These are phyloP conservation scores for Cutaneotrichosporon sp. DNA, from an alignment of 1,284 basidiomycete species.

Conservation along the genomic window DNA sequence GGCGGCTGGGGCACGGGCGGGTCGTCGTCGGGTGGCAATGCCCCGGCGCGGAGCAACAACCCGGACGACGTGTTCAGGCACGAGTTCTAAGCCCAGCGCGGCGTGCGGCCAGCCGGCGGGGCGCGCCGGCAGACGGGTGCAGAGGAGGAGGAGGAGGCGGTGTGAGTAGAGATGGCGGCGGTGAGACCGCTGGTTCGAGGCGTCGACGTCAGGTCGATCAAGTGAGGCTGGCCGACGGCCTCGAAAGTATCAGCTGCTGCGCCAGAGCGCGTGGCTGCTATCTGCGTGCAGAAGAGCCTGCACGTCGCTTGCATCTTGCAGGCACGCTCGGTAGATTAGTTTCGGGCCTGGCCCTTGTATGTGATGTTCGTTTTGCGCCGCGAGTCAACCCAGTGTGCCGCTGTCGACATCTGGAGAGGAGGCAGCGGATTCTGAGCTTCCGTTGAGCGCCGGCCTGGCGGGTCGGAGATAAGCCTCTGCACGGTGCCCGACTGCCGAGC, in stretches of 20 bases:
- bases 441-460: no score
- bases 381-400: neutral
- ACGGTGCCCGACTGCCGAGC: no score
- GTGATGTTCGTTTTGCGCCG: neutral
- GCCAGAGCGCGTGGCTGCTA: neutral
- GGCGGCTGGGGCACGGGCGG: neutral
- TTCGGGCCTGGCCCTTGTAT: neutral
- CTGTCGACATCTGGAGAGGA: neutral
- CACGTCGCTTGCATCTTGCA: neutral
- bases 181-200: neutral
- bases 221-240: neutral
- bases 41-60: constrained; percentile 12
- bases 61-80: constrained; percentile 41
- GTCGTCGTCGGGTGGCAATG: neutral
- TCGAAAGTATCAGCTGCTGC: neutral
- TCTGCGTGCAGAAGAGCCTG: neutral
- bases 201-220: neutral
- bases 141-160: neutral
- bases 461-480: no score
- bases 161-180: neutral
- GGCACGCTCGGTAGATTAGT: neutral
- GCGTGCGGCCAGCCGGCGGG: no score
- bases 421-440: neutral
- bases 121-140: no score
- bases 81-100: constrained; percentile 33